Conservation (phyloP, 148 eudicot genomes). For the Heliamphora exappendiculata region DNA sequence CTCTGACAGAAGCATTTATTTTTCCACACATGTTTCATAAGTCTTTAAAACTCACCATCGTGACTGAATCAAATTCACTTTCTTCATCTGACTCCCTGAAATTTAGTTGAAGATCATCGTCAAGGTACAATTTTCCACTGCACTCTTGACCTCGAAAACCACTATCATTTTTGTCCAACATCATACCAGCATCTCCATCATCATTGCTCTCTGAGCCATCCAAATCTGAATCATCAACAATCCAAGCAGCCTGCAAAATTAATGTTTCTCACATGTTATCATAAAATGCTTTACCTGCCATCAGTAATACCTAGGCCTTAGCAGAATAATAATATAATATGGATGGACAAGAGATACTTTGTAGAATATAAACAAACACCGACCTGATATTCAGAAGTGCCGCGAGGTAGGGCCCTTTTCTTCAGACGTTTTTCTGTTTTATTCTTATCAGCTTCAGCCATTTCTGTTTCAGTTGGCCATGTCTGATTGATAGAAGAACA, state of each 20-base stretch:
- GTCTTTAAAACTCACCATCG: conserved; percentile 52
- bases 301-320: conserved; percentile 1
- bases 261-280: neutral
- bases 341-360: neutral
- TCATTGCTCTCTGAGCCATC: conserved; percentile 49
- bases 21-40: neutral
- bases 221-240: conserved; percentile 66
- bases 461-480: conserved; percentile 98
- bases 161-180: conserved; percentile 48
- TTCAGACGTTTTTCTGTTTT: conserved; percentile 50
- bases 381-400: conserved; percentile 97
- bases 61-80: conserved; percentile 71
- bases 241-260: conserved; percentile 87
- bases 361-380: conserved; percentile 1
- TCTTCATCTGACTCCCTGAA: conserved; percentile 62
- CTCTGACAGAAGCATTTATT: neutral
- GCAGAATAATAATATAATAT: neutral
- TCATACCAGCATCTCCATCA: conserved; percentile 67
- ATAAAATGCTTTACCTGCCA: neutral
- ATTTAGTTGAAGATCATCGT: conserved; percentile 72
- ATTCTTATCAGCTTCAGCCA: conserved; percentile 81
- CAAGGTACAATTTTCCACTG: conserved; percentile 40
- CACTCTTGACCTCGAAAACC: conserved; percentile 23
- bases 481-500: conserved; percentile 43
- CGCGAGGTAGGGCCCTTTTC: conserved; percentile 58